Percentiles rank a stretch among this genome's conserved stretches.
These are phyloP conservation scores for Coemansia pectinata DNA, from an alignment of 192 early-diverging fungal species.

Conservation along the genomic window DNA sequence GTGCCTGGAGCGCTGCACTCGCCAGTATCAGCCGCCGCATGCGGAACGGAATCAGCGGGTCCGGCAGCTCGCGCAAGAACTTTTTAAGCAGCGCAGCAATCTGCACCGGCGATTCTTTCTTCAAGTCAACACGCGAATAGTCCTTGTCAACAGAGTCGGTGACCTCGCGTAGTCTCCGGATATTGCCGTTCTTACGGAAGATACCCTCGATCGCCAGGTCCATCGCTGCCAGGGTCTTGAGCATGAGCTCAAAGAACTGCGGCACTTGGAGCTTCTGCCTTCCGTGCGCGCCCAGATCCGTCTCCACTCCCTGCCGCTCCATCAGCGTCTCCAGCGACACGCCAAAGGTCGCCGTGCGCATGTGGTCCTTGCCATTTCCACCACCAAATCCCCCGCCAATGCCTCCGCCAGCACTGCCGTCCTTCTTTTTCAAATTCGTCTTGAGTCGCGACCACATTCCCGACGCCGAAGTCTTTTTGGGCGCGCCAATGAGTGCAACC, in stretches of 20 bases:
- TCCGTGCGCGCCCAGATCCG: constrained; percentile 67
- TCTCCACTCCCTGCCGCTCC: constrained; percentile 81
- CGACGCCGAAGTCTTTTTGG: constrained; percentile 62
- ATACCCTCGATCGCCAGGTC: constrained; percentile 88
- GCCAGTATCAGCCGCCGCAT: constrained; percentile 84
- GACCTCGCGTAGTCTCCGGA: constrained; percentile 82
- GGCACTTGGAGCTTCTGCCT: constrained; percentile 73
- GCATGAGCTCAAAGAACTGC: constrained; percentile 79
- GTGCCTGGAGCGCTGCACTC: constrained; percentile 67
- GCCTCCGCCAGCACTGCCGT: constrained; percentile 26
- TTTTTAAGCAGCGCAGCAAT: constrained; percentile 95
- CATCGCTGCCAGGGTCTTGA: constrained; percentile 71
- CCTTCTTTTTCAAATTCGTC: constrained; percentile 61
- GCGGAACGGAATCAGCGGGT: constrained; percentile 89
- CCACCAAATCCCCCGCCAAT: constrained; percentile 6
- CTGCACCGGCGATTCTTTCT: constrained; percentile 80
- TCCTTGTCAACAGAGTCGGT: constrained; percentile 85
- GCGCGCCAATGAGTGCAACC: constrained; percentile 71
- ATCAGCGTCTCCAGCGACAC: constrained; percentile 82
- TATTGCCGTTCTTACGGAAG: constrained; percentile 98
- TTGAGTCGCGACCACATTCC: constrained; percentile 76
- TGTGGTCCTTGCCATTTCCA: constrained; percentile 39
- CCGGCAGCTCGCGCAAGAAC: constrained; percentile 94
- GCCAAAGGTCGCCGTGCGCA: constrained; percentile 84
- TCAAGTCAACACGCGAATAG: constrained; percentile 68